Percentiles rank a stretch among this genome's conserved stretches.
Conservation (phyloP, 164 flowering plant genomes). For the Dillenia suffruticosa region DNA sequence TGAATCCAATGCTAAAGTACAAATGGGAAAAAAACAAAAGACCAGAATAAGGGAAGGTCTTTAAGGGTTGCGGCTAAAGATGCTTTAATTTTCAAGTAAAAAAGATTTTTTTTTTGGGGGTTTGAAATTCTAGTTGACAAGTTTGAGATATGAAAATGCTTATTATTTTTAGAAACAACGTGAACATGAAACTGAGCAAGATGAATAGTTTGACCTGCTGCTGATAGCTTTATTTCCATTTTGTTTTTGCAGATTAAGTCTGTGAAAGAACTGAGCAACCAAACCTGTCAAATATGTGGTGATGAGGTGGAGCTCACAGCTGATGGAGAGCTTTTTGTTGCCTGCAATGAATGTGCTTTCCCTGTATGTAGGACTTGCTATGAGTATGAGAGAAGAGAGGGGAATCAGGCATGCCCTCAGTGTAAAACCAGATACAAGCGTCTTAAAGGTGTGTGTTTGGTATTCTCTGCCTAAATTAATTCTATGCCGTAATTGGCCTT, state of each 20-base stretch:
- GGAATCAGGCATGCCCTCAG: constrained; percentile 54
- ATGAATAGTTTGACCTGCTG: neutral
- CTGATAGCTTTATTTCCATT: neutral
- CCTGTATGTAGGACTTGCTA: constrained; percentile 64
- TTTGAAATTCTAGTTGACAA: too few relatives aligned
- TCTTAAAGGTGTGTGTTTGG: constrained; percentile 32
- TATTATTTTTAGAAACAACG: too few relatives aligned
- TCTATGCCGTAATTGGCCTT: neutral
- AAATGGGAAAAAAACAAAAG: too few relatives aligned
- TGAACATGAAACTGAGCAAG: too few relatives aligned
- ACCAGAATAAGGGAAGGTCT: too few relatives aligned
- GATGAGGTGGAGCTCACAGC: constrained; percentile 37
- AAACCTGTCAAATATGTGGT: constrained; percentile 56
- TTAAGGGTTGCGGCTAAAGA: too few relatives aligned
- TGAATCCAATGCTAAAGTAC: too few relatives aligned
- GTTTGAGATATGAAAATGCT: too few relatives aligned
- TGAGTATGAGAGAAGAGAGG: constrained; percentile 61
- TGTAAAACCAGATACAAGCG: constrained; percentile 62
- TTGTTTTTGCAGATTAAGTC: constrained; percentile 27
- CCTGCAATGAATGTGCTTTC: constrained; percentile 56
- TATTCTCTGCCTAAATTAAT: neutral
- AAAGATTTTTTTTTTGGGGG: too few relatives aligned
- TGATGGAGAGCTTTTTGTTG: constrained; percentile 50
- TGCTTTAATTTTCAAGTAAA: too few relatives aligned
- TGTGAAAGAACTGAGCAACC: constrained; percentile 31